Evolutionary conservation across 768 basidiomycete species (phyloP).

Genomic region (Lactifluus piperatus): DNA sequence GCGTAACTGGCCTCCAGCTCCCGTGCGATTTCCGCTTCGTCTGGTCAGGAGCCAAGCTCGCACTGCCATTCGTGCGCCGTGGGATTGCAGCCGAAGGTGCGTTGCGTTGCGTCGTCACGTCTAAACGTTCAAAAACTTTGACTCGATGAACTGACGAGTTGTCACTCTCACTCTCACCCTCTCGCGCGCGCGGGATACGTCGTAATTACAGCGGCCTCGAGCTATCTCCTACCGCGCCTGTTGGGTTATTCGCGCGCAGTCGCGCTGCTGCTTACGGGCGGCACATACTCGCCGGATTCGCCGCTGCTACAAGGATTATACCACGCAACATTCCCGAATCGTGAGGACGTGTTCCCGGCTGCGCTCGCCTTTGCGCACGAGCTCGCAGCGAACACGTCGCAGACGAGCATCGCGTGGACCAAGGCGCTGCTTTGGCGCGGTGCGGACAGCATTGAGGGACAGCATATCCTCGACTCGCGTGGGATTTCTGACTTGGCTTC

Average conservation of each 20-base stretch:
- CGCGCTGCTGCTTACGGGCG: slow-evolving; percentile 43
- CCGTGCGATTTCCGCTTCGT: slow-evolving; percentile 46
- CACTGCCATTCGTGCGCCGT: slow-evolving; percentile 42
- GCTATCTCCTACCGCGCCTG: slow-evolving; percentile 46
- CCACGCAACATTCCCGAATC: slow-evolving; percentile 37
- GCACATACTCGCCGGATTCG: slow-evolving; percentile 36
- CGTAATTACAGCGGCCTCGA: slow-evolving; percentile 28
- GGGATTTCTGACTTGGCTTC: slow-evolving; percentile 34
- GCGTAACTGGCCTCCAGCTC: slow-evolving; percentile 41
- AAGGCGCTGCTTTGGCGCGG: slow-evolving; percentile 46
- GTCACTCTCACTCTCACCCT: no score
- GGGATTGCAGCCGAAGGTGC: slow-evolving; percentile 43
- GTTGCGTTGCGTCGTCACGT: no score
- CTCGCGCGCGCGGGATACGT: no score
- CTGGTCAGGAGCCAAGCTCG: slow-evolving; percentile 42
- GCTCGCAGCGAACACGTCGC: slow-evolving; percentile 42
- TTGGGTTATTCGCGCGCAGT: slow-evolving; percentile 43
- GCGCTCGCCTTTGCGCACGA: slow-evolving; percentile 45
- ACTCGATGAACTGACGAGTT: neutral
- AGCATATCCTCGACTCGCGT: slow-evolving; percentile 45
- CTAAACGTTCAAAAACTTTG: no score
- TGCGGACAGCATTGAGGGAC: slow-evolving; percentile 42
- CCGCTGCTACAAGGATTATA: slow-evolving; percentile 38
- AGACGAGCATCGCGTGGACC: slow-evolving; percentile 41
- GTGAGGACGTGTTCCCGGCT: slow-evolving; percentile 44